These are phyloP conservation scores for Macadamia integrifolia DNA, from an alignment of 164 flowering plant species.

Conservation along the genomic window DNA sequence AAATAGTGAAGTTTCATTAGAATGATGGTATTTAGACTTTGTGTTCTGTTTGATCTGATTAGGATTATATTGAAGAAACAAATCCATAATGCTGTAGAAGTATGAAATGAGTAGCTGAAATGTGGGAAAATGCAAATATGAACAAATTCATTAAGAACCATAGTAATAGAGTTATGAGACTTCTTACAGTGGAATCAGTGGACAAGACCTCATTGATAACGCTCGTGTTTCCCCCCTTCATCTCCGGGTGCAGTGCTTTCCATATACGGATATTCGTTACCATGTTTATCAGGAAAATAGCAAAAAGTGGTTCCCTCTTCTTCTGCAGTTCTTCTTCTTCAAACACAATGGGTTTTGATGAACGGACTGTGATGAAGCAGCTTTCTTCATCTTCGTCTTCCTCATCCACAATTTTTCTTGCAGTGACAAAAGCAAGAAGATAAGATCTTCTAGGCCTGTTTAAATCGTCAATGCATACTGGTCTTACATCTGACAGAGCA, in stretches of 20 bases:
- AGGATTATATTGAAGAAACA: too few relatives aligned
- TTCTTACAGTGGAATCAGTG: constrained; percentile 14
- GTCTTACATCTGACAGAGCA: constrained; percentile 15
- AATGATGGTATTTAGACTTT: too few relatives aligned
- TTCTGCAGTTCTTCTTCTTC: neutral
- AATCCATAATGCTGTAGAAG: too few relatives aligned
- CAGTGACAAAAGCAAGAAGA: constrained; percentile 12
- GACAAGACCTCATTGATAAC: constrained; percentile 3
- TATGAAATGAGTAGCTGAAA: too few relatives aligned
- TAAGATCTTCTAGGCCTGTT: constrained; percentile 3
- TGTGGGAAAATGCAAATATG: too few relatives aligned
- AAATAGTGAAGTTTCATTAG: too few relatives aligned
- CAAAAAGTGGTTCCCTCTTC: neutral
- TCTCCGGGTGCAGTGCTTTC: constrained; percentile 1
- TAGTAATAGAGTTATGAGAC: too few relatives aligned
- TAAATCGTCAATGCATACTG: too few relatives aligned
- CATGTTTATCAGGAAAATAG: neutral
- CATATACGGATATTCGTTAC: constrained; percentile 6
- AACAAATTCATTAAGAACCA: too few relatives aligned
- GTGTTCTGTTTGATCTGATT: too few relatives aligned
- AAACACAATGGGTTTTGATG: constrained; percentile 29
- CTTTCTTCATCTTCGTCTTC: neutral
- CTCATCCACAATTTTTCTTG: too few relatives aligned
- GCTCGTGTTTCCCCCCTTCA: neutral
- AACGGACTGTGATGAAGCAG: neutral